Evolutionary conservation across 2,329 filamentous ascomycete genomes (phyloP).

Genomic region (Gyromitra esculenta): DNA sequence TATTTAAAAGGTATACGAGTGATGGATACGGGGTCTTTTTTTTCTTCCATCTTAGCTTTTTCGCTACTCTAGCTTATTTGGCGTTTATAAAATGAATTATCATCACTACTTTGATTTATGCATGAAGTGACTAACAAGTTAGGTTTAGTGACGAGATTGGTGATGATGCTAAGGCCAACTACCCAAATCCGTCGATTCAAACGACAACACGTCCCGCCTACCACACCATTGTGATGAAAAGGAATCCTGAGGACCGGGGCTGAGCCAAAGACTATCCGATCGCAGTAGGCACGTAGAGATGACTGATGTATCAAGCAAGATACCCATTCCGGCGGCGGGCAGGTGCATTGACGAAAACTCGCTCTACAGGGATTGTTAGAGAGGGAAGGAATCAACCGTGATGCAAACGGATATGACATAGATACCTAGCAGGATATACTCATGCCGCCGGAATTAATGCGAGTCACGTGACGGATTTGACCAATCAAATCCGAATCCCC

Average conservation of each 20-base stretch:
- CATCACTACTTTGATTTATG: background rate
- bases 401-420: background rate
- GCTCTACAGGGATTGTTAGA: background rate
- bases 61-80: background rate
- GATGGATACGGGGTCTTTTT: background rate
- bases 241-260: background rate
- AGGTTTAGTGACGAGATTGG: background rate
- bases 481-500: no score
- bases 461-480: no score
- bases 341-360: background rate
- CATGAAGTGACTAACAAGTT: no score
- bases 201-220: background rate
- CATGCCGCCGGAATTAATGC: no score
- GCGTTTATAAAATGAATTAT: background rate
- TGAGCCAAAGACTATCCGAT: background rate
- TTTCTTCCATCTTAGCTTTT: background rate
- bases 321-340: background rate
- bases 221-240: no score
- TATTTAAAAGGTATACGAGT: background rate
- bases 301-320: background rate
- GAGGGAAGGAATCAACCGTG: background rate
- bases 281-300: background rate
- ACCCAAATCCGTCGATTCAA: background rate
- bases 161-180: background rate
- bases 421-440: no score